Evolutionary conservation across 768 basidiomycete species (phyloP).

Genomic region (Naganishia vaughanmartiniae): DNA sequence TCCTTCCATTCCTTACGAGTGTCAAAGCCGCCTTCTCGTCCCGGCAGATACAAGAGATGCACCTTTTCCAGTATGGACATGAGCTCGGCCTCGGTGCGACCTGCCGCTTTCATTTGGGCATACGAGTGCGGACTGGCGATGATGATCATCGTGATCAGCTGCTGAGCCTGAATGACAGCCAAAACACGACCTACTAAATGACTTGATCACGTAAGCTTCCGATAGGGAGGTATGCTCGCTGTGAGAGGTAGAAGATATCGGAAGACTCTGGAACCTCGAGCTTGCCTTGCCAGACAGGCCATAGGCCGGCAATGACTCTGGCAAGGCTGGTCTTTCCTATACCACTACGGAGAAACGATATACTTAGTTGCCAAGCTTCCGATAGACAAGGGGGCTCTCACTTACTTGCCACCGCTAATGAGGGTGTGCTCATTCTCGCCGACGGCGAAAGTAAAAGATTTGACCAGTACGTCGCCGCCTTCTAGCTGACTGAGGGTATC

Average conservation of each 20-base stretch:
- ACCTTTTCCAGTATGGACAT: constrained; percentile 74
- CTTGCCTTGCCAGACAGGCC: constrained; percentile 61
- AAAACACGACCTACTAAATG: constrained; percentile 60
- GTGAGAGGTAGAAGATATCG: constrained; percentile 74
- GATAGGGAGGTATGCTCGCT: constrained; percentile 85
- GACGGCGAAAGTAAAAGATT: constrained; percentile 65
- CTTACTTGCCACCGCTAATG: constrained; percentile 73
- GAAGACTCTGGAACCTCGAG: constrained; percentile 60
- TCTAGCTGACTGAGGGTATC: constrained; percentile 50
- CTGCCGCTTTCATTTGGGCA: constrained; percentile 64
- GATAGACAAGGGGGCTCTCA: background rate
- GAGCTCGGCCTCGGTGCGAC: constrained; percentile 66
- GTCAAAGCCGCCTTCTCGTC: constrained; percentile 82
- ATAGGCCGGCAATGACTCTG: constrained; percentile 81
- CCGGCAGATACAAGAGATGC: constrained; percentile 78
- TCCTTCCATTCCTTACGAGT: constrained; percentile 95
- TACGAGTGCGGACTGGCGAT: constrained; percentile 66
- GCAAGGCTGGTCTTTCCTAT: constrained; percentile 89
- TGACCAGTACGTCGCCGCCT: constrained; percentile 62
- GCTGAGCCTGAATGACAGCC: background rate
- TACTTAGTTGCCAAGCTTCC: background rate
- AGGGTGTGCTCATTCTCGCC: constrained; percentile 75
- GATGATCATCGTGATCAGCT: background rate
- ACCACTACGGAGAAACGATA: constrained; percentile 58
- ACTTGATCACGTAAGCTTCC: constrained; percentile 88